Evolutionary conservation across 805 yeast species (phyloP).

Genomic region (Candida wancherniae): DNA sequence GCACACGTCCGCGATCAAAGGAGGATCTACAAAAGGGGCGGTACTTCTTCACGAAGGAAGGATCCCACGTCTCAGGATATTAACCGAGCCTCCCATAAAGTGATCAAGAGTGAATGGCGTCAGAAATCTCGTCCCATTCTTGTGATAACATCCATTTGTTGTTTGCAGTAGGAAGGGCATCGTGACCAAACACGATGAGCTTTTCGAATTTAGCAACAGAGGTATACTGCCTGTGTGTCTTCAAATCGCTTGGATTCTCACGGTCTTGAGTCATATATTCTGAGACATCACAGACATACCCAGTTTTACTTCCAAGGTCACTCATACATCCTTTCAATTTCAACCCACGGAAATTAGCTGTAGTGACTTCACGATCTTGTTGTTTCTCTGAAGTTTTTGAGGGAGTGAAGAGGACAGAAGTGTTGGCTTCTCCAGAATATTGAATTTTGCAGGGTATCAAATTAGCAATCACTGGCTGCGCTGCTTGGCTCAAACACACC

Average conservation of each 20-base stretch:
- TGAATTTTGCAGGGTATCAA: constrained; percentile 15
- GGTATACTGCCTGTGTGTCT: constrained; percentile 9
- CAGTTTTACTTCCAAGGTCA: constrained; percentile 7
- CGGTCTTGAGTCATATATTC: constrained; percentile 7
- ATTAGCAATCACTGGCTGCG: constrained; percentile 8
- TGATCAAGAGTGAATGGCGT: constrained; percentile 8
- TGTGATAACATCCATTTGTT: constrained; percentile 13
- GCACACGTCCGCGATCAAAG: constrained; percentile 6
- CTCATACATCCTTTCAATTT: constrained; percentile 10
- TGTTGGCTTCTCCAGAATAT: constrained; percentile 13
- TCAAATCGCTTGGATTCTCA: constrained; percentile 2
- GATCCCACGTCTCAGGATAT: constrained; percentile 5
- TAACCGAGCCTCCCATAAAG: constrained; percentile 10
- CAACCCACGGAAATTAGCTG: constrained; percentile 16
- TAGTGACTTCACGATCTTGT: constrained; percentile 3
- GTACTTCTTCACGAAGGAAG: constrained; percentile 5
- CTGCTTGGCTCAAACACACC: constrained; percentile 1
- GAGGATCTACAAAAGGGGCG: constrained; percentile 13
- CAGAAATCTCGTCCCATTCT: constrained; percentile 15
- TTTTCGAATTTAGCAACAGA: constrained; percentile 11
- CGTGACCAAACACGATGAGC: constrained; percentile 14
- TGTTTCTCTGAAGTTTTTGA: constrained; percentile 6
- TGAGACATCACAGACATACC: constrained; percentile 8
- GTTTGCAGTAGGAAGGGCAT: constrained; percentile 11
- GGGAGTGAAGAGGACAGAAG: constrained; percentile 9